Evolutionary conservation across 495 filamentous ascomycete species (phyloP).

Genomic region (Neurospora tetraspora): DNA sequence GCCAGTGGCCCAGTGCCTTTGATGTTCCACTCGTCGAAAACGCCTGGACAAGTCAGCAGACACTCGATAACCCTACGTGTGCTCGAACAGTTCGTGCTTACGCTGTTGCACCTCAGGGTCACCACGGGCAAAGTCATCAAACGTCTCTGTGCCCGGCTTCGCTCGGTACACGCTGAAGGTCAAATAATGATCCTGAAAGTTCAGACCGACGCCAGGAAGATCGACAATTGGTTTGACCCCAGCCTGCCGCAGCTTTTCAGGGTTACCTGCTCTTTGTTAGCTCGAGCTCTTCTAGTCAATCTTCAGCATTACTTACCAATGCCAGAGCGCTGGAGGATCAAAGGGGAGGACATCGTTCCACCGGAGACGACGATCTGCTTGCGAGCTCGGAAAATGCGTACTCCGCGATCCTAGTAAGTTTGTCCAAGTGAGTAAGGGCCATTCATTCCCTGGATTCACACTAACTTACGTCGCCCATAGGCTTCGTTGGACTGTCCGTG

Average conservation of each 20-base stretch:
- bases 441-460: neutral
- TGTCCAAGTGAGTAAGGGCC: constrained; percentile 10
- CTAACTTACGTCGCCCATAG: constrained; percentile 10
- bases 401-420: constrained; percentile 20
- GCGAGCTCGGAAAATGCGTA: constrained; percentile 52
- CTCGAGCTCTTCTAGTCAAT: neutral
- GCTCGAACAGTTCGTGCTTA: constrained; percentile 6
- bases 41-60: constrained; percentile 17
- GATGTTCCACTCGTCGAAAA: constrained; percentile 66
- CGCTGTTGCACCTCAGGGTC: constrained; percentile 59
- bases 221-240: constrained; percentile 65
- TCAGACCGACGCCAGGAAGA: constrained; percentile 71
- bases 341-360: constrained; percentile 68
- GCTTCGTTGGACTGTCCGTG: constrained; percentile 30
- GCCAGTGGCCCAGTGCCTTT: constrained; percentile 71
- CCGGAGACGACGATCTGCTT: constrained; percentile 74
- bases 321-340: constrained; percentile 68
- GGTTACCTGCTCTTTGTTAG: constrained; percentile 31
- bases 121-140: constrained; percentile 72
- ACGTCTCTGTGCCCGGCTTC: constrained; percentile 68
- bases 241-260: constrained; percentile 59
- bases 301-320: constrained; percentile 25
- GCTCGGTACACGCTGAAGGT: constrained; percentile 67
- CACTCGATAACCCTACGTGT: neutral
- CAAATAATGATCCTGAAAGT: constrained; percentile 82